Conservation (phyloP, 345 rosid species). For the Hypericum androsaemum region DNA sequence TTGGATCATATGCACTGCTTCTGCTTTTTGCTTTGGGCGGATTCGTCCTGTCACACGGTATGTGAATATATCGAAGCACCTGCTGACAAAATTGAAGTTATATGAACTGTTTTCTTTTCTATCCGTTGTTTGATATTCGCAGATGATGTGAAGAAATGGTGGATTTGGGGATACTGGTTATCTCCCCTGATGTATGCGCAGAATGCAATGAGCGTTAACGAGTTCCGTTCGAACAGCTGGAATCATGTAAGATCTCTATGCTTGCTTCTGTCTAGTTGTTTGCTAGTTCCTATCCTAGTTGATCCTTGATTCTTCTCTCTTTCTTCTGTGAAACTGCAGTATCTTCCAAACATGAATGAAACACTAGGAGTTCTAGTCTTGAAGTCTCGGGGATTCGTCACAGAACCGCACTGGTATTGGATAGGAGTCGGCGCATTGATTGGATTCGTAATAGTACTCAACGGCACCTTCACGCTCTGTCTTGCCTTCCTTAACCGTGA, state of each 20-base stretch:
- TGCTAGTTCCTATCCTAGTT: too few relatives aligned
- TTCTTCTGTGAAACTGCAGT: not conserved
- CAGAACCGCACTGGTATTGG: slow-evolving; percentile 4
- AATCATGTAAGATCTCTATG: not conserved
- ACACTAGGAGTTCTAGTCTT: not conserved
- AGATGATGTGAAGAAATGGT: slow-evolving; percentile 7
- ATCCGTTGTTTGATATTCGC: not conserved
- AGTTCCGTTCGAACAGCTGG: not conserved
- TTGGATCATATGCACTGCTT: slow-evolving; percentile 2
- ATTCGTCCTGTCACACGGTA: slow-evolving; percentile 1
- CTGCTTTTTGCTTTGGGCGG: not conserved
- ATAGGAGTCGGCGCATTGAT: not conserved
- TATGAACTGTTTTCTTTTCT: not conserved
- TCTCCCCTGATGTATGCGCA: slow-evolving; percentile 2
- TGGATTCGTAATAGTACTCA: not conserved
- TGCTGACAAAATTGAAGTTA: too few relatives aligned
- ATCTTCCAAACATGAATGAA: not conserved
- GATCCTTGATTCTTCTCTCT: not conserved
- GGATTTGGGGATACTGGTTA: slow-evolving; percentile 2
- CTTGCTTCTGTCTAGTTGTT: not conserved
- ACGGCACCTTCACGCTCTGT: not conserved
- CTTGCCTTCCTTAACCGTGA: slow-evolving; percentile 1
- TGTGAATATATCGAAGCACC: not conserved
- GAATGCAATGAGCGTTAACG: not conserved
- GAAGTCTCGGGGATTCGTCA: slow-evolving; percentile 5